Percentiles rank a stretch among this genome's conserved stretches.
Conservation (phyloP, 257 asterid genomes). For the Voacanga thouarsii region DNA sequence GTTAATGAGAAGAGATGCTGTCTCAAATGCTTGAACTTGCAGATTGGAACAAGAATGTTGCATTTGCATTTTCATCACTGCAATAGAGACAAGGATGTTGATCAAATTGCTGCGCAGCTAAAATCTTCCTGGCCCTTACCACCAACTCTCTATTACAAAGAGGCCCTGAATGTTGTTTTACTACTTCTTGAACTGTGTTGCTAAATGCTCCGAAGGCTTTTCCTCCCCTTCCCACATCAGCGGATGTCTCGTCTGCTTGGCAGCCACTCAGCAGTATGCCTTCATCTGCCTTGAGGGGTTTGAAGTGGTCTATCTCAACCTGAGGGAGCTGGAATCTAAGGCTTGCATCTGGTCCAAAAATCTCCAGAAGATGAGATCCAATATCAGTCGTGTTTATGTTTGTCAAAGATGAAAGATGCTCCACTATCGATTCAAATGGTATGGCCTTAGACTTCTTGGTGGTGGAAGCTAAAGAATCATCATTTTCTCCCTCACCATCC, state of each 20-base stretch:
- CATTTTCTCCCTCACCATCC: not conserved
- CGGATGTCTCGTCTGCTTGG: slow-evolving; percentile 63
- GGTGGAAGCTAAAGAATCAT: not conserved
- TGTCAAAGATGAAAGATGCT: slow-evolving; percentile 51
- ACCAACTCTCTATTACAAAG: slow-evolving; percentile 57
- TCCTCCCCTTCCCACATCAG: slow-evolving; percentile 46
- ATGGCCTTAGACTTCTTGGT: slow-evolving; percentile 45
- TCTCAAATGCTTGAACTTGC: slow-evolving; percentile 3
- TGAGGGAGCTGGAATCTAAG: slow-evolving; percentile 41
- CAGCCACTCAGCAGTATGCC: slow-evolving; percentile 85
- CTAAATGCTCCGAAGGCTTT: slow-evolving; percentile 74
- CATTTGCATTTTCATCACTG: slow-evolving; percentile 57
- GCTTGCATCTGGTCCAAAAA: slow-evolving; percentile 63
- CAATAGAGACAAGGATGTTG: slow-evolving; percentile 86
- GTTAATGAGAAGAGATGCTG: not conserved
- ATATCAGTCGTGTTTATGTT: slow-evolving; percentile 48
- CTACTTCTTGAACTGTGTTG: slow-evolving; percentile 50
- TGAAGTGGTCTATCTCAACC: slow-evolving; percentile 22
- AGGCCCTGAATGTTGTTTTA: slow-evolving; percentile 48
- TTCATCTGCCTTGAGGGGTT: slow-evolving; percentile 56
- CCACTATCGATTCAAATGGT: slow-evolving; percentile 42
- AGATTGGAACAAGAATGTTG: slow-evolving; percentile 40
- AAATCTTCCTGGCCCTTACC: slow-evolving; percentile 48
- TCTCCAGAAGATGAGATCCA: slow-evolving; percentile 54
- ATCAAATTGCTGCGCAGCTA: slow-evolving; percentile 37